These are phyloP conservation scores for Lachancea fermentati DNA, from an alignment of 805 yeast genomes.

Conservation along the genomic window DNA sequence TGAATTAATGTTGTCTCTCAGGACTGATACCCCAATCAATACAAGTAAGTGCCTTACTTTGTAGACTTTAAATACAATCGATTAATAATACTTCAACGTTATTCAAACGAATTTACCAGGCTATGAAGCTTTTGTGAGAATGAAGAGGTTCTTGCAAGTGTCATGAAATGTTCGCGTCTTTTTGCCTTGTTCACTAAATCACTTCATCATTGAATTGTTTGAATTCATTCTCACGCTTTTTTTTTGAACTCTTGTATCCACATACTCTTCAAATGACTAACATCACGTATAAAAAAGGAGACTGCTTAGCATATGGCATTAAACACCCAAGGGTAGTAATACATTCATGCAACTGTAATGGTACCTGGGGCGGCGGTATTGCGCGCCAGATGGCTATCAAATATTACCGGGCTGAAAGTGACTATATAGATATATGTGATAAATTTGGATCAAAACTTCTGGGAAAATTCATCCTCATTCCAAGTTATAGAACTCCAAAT, in stretches of 20 bases:
- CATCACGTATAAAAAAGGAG: constrained; percentile 4
- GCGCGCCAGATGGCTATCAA: constrained; percentile 50
- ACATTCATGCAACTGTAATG: constrained; percentile 77
- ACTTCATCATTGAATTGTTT: too few species aligned
- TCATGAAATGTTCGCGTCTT: too few species aligned
- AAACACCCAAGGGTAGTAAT: constrained; percentile 45
- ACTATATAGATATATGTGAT: constrained; percentile 35
- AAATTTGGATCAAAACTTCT: constrained; percentile 28
- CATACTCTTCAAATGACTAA: background rate
- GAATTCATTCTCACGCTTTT: too few species aligned
- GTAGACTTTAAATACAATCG: too few species aligned
- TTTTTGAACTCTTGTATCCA: too few species aligned
- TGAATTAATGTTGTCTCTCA: too few species aligned
- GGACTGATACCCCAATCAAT: background rate
- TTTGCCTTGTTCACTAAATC: too few species aligned
- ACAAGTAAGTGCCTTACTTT: too few species aligned
- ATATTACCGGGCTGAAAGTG: constrained; percentile 52
- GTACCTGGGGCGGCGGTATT: constrained; percentile 83
- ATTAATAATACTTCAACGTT: too few species aligned
- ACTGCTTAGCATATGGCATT: constrained; percentile 3
- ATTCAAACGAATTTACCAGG: too few species aligned
- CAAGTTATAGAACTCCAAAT: constrained; percentile 18
- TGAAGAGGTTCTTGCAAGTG: too few species aligned
- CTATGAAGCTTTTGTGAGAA: too few species aligned
- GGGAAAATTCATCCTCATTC: constrained; percentile 39